Evolutionary conservation across 2,329 filamentous ascomycete species (phyloP).

Genomic region (Nannizzia gypsea): DNA sequence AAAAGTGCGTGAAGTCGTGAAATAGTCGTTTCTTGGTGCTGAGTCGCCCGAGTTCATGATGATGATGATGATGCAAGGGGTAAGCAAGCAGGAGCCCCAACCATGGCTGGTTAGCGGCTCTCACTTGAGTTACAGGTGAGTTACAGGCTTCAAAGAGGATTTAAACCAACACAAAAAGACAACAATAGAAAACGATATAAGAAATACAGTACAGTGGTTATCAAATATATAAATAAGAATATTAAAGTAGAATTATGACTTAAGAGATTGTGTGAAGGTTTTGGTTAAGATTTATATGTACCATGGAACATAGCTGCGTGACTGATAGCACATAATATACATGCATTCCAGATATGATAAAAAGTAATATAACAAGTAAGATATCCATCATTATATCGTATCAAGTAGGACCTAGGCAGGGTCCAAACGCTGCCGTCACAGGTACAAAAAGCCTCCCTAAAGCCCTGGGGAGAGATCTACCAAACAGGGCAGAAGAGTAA

Average conservation of each 20-base stretch:
- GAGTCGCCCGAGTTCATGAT: neutral
- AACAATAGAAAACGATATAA: neutral
- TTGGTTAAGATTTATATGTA: neutral
- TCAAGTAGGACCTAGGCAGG: neutral
- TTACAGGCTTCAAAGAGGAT: neutral
- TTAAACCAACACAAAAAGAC: neutral
- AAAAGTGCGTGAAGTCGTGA: neutral
- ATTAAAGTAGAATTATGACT: neutral
- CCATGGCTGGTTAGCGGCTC: neutral
- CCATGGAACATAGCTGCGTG: neutral
- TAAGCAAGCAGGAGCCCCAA: neutral
- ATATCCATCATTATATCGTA: slow-evolving; percentile 6
- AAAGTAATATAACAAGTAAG: neutral
- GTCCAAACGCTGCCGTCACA: neutral
- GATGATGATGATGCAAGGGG: neutral
- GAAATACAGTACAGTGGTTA: neutral
- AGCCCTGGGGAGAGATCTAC: neutral
- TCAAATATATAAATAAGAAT: neutral
- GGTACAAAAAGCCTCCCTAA: neutral
- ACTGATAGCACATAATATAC: neutral
- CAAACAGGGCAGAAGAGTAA: neutral
- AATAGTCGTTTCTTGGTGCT: neutral
- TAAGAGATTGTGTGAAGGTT: neutral
- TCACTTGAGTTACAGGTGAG: neutral
- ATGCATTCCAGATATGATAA: neutral